Percentiles rank a stretch among this genome's conserved stretches.
Evolutionary conservation across 1,284 basidiomycete species (phyloP).

Genomic region (Lignosus rhinocerotis): DNA sequence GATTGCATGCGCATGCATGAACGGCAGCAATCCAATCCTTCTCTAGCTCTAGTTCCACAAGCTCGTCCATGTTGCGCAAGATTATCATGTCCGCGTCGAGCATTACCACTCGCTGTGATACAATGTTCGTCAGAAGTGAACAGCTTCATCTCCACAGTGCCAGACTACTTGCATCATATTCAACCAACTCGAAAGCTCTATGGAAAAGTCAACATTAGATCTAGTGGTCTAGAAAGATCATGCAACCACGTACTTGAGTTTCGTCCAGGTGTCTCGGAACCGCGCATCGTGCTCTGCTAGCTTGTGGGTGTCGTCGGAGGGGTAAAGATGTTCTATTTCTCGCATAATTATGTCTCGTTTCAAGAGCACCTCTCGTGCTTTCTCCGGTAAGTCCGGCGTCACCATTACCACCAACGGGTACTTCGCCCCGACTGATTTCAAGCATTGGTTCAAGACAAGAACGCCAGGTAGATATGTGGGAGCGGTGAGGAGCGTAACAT

Average conservation of each 20-base stretch:
- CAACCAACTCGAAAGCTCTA: conserved; percentile 74
- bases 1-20: conserved; percentile 95
- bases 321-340: conserved; percentile 64
- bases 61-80: conserved; percentile 86
- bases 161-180: conserved; percentile 65
- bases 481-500: conserved; percentile 68
- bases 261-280: conserved; percentile 90
- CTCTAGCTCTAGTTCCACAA: conserved; percentile 73
- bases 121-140: not conserved
- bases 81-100: conserved; percentile 94
- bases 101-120: conserved; percentile 71
- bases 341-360: conserved; percentile 54
- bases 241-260: conserved; percentile 62
- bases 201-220: not conserved
- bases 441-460: conserved; percentile 71
- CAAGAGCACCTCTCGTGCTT: conserved; percentile 55
- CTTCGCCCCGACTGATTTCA: conserved; percentile 61
- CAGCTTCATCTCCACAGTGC: not conserved
- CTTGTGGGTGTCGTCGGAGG: conserved; percentile 49
- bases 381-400: conserved; percentile 60
- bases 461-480: conserved; percentile 72
- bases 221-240: conserved; percentile 1
- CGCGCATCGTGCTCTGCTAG: conserved; percentile 59
- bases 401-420: conserved; percentile 86
- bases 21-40: conserved; percentile 79